A percentile compares a stretch with the other conserved stretches of the same genome.
These are phyloP conservation scores for Psidium guajava DNA, from an alignment of 345 rosid species.

Conservation along the genomic window DNA sequence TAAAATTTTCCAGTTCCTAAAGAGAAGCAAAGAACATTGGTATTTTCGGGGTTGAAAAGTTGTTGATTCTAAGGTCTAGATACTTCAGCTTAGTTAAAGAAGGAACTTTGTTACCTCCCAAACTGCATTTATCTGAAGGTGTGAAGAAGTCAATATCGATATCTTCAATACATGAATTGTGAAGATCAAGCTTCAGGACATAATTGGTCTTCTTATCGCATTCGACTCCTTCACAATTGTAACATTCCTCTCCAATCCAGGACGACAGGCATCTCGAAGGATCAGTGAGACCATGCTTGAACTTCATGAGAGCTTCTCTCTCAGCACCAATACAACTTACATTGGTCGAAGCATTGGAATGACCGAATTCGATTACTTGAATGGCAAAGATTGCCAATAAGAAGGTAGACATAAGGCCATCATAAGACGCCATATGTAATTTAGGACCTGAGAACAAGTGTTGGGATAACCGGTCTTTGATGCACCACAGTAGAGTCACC, in stretches of 20 bases:
- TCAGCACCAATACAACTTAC: background rate
- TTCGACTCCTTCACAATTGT: background rate
- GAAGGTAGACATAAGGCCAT: too few relatives aligned
- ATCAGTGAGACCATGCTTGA: background rate
- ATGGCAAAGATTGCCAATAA: too few relatives aligned
- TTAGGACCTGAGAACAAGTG: too few relatives aligned
- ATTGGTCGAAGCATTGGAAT: too few relatives aligned
- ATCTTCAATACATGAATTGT: background rate
- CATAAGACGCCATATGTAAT: too few relatives aligned
- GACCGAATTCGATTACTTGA: too few relatives aligned
- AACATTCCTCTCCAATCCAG: background rate
- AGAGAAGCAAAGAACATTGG: background rate
- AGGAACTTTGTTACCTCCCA: background rate
- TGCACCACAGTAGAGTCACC: background rate
- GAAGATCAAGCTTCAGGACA: background rate
- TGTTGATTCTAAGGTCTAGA: background rate
- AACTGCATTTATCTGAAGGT: background rate
- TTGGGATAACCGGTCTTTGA: too few relatives aligned
- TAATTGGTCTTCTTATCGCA: background rate
- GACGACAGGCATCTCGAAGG: background rate
- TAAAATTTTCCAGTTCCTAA: too few relatives aligned
- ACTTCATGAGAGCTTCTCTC: background rate
- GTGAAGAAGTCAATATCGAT: too few relatives aligned
- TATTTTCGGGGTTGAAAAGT: too few relatives aligned
- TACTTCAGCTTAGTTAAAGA: background rate